Evolutionary conservation across 805 yeast species (phyloP), one percentile per base, ranked within the genome.

Genomic region (Phaffomyces antillensis): DNA sequence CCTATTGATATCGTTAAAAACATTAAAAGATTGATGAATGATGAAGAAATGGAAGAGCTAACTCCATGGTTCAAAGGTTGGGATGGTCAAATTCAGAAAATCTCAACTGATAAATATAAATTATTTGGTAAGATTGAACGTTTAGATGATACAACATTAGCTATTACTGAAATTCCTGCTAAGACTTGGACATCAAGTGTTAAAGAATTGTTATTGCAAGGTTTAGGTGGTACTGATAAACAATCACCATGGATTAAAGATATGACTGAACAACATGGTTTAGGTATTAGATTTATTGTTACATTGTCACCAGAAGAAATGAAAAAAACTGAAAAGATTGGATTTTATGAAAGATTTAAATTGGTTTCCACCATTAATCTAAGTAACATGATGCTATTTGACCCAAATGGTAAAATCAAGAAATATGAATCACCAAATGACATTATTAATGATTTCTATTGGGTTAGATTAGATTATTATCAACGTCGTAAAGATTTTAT

Each of bases 21-120:
- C 55, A 68, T 93, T 30, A 77, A 79, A 47, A 77, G 76, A 36
- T 60, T 93, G 55, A 81, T 93, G 88, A 69, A 72, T 17, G 85
- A 79, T 10, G 83, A 87, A 56, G 85, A 79, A 32, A 60, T 79
- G 65, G 73, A 68, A 26, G 86, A 83, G 34, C 79, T 93, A 88
- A 62, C 67, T 10, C 99, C 99, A 1, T 93, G 98, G 98, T 93
- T 74, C 61, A 80, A 86, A 62, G 98, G 96, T 16, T 93, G 98
- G 98, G 82, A 79, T 38, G 99, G 99, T 40, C 69, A 75, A 1
- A 73, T 90, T 39, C 88, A 83, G 55, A 73, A 75, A 51, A 63
- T 74, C 26, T 81, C 75, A 10, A 62, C 67, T n/a, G 93, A 83
- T 44, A 83, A 77, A 56, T 93, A 74, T 65, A 79, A 80, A 57